Conservation (phyloP, 495 filamentous ascomycete genomes). For the Neurospora terricola region DNA sequence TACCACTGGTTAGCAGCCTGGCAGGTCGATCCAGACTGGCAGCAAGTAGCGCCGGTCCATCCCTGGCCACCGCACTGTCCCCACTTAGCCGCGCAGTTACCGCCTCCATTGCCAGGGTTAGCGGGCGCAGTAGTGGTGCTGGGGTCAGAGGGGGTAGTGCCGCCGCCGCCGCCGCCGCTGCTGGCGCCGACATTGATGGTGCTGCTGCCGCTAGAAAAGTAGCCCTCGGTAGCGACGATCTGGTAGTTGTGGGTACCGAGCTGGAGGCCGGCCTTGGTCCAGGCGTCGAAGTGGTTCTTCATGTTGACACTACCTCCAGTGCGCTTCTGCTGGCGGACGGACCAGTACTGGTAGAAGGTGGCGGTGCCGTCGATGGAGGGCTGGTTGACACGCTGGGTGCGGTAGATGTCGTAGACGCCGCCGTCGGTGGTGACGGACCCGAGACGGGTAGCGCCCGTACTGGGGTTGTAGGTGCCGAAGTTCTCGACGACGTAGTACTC, state of each 20-base stretch:
- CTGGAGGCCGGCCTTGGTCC: constrained; percentile 39
- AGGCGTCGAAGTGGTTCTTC: constrained; percentile 55
- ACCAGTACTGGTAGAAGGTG: constrained; percentile 53
- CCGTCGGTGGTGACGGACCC: constrained; percentile 51
- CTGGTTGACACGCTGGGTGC: constrained; percentile 46
- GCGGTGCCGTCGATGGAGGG: constrained; percentile 46
- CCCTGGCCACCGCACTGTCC: constrained; percentile 42
- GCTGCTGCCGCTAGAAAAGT: constrained; percentile 40
- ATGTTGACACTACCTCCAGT: constrained; percentile 39
- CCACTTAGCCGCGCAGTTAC: constrained; percentile 20
- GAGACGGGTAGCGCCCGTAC: constrained; percentile 34
- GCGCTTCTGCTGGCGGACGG: constrained; percentile 41
- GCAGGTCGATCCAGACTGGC: constrained; percentile 34
- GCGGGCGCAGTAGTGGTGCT: background rate
- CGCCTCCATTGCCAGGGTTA: background rate
- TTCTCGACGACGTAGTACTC: constrained; percentile 55
- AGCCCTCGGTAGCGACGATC: constrained; percentile 50
- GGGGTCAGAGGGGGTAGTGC: constrained; percentile 1
- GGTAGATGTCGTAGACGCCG: constrained; percentile 53
- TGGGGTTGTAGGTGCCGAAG: constrained; percentile 48
- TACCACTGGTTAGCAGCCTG: constrained; percentile 36
- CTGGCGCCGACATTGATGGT: constrained; percentile 34
- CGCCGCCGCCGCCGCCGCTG: background rate
- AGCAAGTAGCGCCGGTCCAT: constrained; percentile 38
- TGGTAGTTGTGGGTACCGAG: constrained; percentile 47